A percentile compares a stretch with the other conserved stretches of the same genome.
Evolutionary conservation across 345 rosid species (phyloP).

Genomic region (Sisymbrium irio): DNA sequence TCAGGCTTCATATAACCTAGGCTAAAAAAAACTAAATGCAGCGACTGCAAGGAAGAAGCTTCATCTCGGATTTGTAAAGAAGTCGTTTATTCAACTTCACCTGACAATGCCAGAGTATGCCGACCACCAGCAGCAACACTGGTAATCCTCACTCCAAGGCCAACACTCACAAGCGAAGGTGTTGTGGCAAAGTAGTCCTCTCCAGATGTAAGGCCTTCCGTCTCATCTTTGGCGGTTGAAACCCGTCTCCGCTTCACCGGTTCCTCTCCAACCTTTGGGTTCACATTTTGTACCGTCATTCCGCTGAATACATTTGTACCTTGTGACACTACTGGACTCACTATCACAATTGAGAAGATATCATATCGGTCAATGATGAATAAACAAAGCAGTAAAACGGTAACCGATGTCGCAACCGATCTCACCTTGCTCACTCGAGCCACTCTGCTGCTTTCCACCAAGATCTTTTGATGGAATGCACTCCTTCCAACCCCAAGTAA

Average conservation of each 20-base stretch:
- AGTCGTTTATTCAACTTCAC: constrained; percentile 41
- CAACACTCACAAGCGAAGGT: constrained; percentile 51
- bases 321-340: constrained; percentile 43
- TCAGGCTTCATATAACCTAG: constrained; percentile 55
- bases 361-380: neutral
- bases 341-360: constrained; percentile 18
- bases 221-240: constrained; percentile 51
- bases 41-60: constrained; percentile 43
- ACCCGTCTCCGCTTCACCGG: constrained; percentile 51
- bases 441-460: constrained; percentile 44
- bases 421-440: constrained; percentile 52
- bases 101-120: constrained; percentile 79
- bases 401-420: neutral
- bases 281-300: constrained; percentile 29
- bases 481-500: constrained; percentile 97
- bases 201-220: constrained; percentile 43
- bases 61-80: constrained; percentile 28
- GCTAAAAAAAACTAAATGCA: constrained; percentile 46
- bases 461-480: constrained; percentile 67
- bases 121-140: constrained; percentile 83
- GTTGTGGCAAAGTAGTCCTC: constrained; percentile 53
- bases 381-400: neutral
- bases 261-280: constrained; percentile 53
- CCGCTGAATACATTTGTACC: constrained; percentile 34
- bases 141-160: constrained; percentile 70